These are phyloP conservation scores for Candida chilensis DNA, from an alignment of 805 yeast genomes.

Conservation along the genomic window DNA sequence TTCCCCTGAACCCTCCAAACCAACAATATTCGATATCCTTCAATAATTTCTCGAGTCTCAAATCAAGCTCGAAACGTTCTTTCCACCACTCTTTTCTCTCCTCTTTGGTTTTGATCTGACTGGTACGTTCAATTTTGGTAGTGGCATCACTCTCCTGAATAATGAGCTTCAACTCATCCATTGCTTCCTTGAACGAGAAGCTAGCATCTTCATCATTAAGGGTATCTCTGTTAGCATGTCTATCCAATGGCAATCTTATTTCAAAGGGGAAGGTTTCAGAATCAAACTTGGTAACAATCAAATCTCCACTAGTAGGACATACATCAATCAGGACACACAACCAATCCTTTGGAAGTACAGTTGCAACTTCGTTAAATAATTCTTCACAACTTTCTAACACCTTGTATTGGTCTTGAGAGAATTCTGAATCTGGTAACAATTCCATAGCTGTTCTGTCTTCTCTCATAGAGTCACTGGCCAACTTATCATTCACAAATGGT, in stretches of 20 bases:
- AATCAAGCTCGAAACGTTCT: constrained; percentile 52
- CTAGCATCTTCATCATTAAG: constrained; percentile 27
- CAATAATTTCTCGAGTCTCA: constrained; percentile 43
- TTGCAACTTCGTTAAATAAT: constrained; percentile 3
- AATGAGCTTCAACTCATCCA: constrained; percentile 36
- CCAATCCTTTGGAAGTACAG: constrained; percentile 44
- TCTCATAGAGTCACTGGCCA: constrained; percentile 9
- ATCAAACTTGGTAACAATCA: constrained; percentile 41
- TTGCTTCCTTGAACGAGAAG: constrained; percentile 35
- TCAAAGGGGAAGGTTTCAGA: constrained; percentile 28
- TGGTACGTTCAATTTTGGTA: constrained; percentile 44
- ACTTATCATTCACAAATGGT: constrained; percentile 13
- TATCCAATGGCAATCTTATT: constrained; percentile 50
- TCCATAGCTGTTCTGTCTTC: constrained; percentile 5
- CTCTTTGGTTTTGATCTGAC: constrained; percentile 41
- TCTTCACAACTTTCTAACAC: constrained; percentile 3
- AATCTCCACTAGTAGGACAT: constrained; percentile 47
- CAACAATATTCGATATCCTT: constrained; percentile 50
- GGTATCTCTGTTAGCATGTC: constrained; percentile 34
- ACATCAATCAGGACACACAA: constrained; percentile 50
- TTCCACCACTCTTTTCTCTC: constrained; percentile 77
- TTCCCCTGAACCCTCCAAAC: constrained; percentile 70
- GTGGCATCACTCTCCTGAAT: constrained; percentile 54
- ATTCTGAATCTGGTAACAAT: constrained; percentile 1
- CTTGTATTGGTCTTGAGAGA: background rate